Evolutionary conservation across 768 basidiomycete species (phyloP).

Genomic region (Plicaturopsis crispa): DNA sequence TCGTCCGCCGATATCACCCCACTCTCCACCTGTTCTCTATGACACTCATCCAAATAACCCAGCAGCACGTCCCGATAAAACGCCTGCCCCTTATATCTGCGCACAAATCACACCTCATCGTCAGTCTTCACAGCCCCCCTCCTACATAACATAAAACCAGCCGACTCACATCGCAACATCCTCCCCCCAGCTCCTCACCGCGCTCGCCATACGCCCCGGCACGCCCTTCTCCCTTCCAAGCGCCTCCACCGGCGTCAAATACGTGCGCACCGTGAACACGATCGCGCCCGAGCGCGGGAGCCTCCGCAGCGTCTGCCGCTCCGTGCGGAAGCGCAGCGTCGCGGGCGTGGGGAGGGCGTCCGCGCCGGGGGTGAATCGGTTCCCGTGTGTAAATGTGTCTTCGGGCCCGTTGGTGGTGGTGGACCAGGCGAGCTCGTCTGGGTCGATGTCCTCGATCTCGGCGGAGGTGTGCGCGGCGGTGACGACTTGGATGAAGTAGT

Average conservation of each 20-base stretch:
- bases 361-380: constrained; percentile 17
- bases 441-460: constrained; percentile 33
- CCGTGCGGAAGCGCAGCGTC: constrained; percentile 48
- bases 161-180: constrained; percentile 49
- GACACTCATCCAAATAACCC: too few species aligned
- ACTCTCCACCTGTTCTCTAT: too few species aligned
- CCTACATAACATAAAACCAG: constrained; percentile 31
- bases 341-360: constrained; percentile 24
- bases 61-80: too few species aligned
- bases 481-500: constrained; percentile 45
- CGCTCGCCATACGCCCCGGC: constrained; percentile 54
- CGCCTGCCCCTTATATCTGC: too few species aligned
- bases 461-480: constrained; percentile 14
- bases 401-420: constrained; percentile 47
- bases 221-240: constrained; percentile 49
- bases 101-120: not conserved
- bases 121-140: constrained; percentile 8
- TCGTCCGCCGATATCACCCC: too few species aligned
- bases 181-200: constrained; percentile 57
- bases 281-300: constrained; percentile 58
- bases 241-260: constrained; percentile 45
- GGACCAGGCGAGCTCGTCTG: constrained; percentile 63
- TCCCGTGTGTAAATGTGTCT: constrained; percentile 29
- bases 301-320: constrained; percentile 60
- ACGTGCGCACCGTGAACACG: constrained; percentile 64